Percentiles rank a stretch among this genome's conserved stretches.
These are phyloP conservation scores for Ophiorrhiza pumila DNA, from an alignment of 257 asterid species.

Conservation along the genomic window DNA sequence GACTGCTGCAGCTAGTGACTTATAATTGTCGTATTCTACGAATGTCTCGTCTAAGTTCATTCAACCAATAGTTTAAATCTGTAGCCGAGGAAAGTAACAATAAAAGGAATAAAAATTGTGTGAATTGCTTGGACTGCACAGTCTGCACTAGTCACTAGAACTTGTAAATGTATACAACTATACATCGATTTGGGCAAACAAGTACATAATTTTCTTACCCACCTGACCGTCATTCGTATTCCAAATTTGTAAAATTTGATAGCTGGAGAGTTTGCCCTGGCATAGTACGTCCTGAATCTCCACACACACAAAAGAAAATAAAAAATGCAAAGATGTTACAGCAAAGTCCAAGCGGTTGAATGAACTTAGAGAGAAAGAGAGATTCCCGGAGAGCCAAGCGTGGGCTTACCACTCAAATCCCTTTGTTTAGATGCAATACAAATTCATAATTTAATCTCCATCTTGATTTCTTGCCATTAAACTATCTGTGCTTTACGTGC, in stretches of 20 bases:
- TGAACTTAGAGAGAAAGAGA: conserved; percentile 43
- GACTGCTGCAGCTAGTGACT: background rate
- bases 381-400: conserved; percentile 87
- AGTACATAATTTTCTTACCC: too few relatives aligned
- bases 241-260: too few relatives aligned
- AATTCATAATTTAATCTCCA: conserved; percentile 23
- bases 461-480: conserved; percentile 25
- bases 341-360: conserved; percentile 3
- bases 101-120: background rate
- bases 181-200: too few relatives aligned
- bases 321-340: background rate
- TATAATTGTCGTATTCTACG: background rate
- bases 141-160: too few relatives aligned
- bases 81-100: background rate
- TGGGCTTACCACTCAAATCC: conserved; percentile 46
- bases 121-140: too few relatives aligned
- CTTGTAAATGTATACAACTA: too few relatives aligned
- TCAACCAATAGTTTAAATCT: background rate
- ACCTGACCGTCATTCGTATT: too few relatives aligned
- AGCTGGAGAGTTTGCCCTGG: background rate
- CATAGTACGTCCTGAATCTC: background rate
- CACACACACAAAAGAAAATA: too few relatives aligned
- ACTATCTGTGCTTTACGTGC: conserved; percentile 45
- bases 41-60: background rate
- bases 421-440: conserved; percentile 22